Evolutionary conservation across 2,329 filamentous ascomycete genomes (phyloP), one percentile per base, ranked within the genome.

Genomic region (Aspergillus sp.): DNA sequence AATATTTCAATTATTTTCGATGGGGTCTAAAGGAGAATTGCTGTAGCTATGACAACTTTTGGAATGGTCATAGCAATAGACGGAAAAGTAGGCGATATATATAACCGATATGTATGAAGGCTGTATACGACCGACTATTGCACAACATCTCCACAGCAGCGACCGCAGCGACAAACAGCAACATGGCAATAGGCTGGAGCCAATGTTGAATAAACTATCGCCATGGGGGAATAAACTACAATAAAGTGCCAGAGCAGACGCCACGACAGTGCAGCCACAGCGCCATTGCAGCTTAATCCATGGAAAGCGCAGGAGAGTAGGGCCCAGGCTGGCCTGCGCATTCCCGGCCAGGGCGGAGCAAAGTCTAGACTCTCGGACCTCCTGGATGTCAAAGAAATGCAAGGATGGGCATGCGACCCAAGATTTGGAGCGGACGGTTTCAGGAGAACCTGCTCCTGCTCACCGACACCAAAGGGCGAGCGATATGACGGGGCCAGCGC

Each of bases 121-220:
- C 27, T 30, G 27, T 30, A 30, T 30, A 9, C 27, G 9, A 11
- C 11, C 27, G 27, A 30, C 27, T 4, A 11, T 30, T 30, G 9
- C 27, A 30, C 27, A 30, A 30, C 27, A 9, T 9, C 27, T 30
- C 27, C 27, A 9, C 4, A 30, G 8, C 27, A 30, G 9, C 8
- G 27, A 20, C 20, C 27, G 8, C 27, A 30, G 8, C 9, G 7
- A 11, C 27, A 30, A 30, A 30, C 27, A 30, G 27, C 27, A 30
- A 30, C n/a, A 42, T 20, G 15, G 40, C 17, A 42, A 37, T 48
- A 15, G 46, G 17, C 11, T 37, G 30, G 17, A 48, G 47, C 47
- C 47, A 50, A 50, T 17, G 33, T n/a, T 13, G 34, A 51, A 51
- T 51, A 51, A 39, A 50, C 47, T 50, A 50, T 20, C 24, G 24